Evolutionary conservation across 2,329 filamentous ascomycete genomes (phyloP), one percentile per base, ranked within the genome.

Genomic region (Hypoxylon sp.): DNA sequence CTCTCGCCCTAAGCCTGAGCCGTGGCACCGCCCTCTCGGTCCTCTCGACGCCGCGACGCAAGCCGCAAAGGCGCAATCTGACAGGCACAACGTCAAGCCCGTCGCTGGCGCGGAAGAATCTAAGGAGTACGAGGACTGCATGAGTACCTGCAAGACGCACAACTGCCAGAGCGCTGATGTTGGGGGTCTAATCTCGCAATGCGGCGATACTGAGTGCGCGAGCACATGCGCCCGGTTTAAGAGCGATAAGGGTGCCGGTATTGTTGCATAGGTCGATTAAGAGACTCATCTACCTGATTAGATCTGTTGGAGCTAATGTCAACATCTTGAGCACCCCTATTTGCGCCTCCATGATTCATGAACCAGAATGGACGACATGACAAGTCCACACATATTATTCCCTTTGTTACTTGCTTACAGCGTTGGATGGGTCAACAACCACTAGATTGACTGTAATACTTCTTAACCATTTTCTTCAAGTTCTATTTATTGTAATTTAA

Each of bases 141-240:
- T 64, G 26, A 26, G 11, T 20, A 8, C 57, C 22, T 67, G 67
- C 62, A 30, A 13, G 8, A 53, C 64, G 6, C 50, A 55, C 49
- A 62, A 66, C 41, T 66, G 62, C 57, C 62, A 68, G 58, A 53
- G 37, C 20, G 53, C 62, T 2, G 59, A 55, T 20, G 22, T 66
- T 30, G 60, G 49, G 5, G 2, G 56, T 2, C 46, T 50, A 6
- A 15, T 66, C 17, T 50, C 52, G 22, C 59, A 69, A 37, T 64
- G 65, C 47, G 64, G 64, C 13, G 32, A 55, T 11, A 63, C 57
- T 2, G 44, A 46, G 0, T 68, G 65, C 57, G 39, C 46, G 39
- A 26, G 47, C 37, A 6, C 43, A 13, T 69, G 68, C 65, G 32
- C 34, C 0, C 37, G 47, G 17, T 30, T 34, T 22, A 41, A 56